Evolutionary conservation across 345 rosid species (phyloP).

Genomic region (Lumnitzera littorea): DNA sequence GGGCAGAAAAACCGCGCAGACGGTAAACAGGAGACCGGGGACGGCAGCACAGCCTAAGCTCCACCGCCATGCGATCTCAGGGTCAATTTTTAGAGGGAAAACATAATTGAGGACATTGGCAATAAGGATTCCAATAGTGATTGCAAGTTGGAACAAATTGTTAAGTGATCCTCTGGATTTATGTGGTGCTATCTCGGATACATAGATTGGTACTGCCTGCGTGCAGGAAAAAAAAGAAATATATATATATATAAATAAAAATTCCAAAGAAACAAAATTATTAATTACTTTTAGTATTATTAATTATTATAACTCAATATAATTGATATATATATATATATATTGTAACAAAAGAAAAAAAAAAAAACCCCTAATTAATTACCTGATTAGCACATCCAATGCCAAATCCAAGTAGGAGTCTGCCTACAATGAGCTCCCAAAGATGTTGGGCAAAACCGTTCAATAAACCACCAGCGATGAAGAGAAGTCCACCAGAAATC

Average conservation of each 20-base stretch:
- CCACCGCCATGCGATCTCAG: conserved; percentile 21
- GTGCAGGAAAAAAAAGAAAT: neutral
- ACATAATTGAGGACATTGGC: conserved; percentile 25
- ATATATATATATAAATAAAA: too few relatives aligned
- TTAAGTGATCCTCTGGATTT: conserved; percentile 25
- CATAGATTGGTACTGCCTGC: conserved; percentile 29
- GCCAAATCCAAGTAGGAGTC: conserved; percentile 29
- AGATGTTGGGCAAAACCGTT: conserved; percentile 19
- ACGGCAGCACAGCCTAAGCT: conserved; percentile 27
- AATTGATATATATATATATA: neutral
- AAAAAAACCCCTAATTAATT: too few relatives aligned
- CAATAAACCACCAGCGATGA: conserved; percentile 21
- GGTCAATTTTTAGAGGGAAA: conserved; percentile 8
- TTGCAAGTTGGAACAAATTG: conserved; percentile 20
- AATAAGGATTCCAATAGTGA: conserved; percentile 24
- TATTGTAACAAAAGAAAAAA: too few relatives aligned
- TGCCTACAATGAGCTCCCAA: conserved; percentile 26
- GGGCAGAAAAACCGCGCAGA: conserved; percentile 15
- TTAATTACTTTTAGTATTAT: too few relatives aligned
- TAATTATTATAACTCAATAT: too few relatives aligned
- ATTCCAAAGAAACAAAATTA: neutral
- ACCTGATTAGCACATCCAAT: conserved; percentile 35
- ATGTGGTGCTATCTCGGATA: conserved; percentile 29
- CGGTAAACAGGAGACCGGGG: conserved; percentile 14
- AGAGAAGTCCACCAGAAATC: conserved; percentile 17